Evolutionary conservation across 2,329 filamentous ascomycete genomes (phyloP).

Genomic region (Lachnellula cervina): DNA sequence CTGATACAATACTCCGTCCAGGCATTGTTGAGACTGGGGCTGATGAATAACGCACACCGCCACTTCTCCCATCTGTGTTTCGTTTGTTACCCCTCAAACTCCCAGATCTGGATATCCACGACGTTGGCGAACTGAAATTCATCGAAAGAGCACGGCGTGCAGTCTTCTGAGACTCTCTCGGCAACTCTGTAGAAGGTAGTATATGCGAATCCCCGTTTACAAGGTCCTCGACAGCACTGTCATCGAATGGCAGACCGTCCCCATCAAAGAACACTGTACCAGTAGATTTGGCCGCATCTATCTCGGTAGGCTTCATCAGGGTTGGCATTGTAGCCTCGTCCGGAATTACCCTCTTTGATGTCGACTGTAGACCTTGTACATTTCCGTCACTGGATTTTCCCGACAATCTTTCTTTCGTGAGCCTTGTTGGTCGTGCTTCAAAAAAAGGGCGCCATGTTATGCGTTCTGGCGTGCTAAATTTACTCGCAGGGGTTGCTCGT

Average conservation of each 20-base stretch:
- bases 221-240: slow-evolving; percentile 17
- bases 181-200: slow-evolving; percentile 20
- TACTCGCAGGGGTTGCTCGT: slow-evolving; percentile 16
- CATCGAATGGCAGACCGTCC: slow-evolving; percentile 22
- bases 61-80: slow-evolving; percentile 38
- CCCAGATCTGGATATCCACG: slow-evolving; percentile 52
- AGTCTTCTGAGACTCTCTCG: slow-evolving; percentile 39
- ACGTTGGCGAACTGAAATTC: slow-evolving; percentile 52
- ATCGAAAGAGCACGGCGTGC: slow-evolving; percentile 53
- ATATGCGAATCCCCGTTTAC: slow-evolving; percentile 15
- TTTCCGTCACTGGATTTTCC: slow-evolving; percentile 24
- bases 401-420: slow-evolving; percentile 26
- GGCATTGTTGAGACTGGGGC: slow-evolving; percentile 40
- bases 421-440: slow-evolving; percentile 28
- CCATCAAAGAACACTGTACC: slow-evolving; percentile 20
- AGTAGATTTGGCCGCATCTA: slow-evolving; percentile 14
- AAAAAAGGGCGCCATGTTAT: slow-evolving; percentile 30
- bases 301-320: slow-evolving; percentile 29
- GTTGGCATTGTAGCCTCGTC: slow-evolving; percentile 26
- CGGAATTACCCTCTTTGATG: slow-evolving; percentile 27
- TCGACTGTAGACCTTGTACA: slow-evolving; percentile 22
- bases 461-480: slow-evolving; percentile 17
- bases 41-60: slow-evolving; percentile 49
- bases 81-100: slow-evolving; percentile 54
- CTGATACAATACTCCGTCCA: slow-evolving; percentile 22